Conservation (phyloP, 768 basidiomycete species). For the Lactarius hengduanensis region DNA sequence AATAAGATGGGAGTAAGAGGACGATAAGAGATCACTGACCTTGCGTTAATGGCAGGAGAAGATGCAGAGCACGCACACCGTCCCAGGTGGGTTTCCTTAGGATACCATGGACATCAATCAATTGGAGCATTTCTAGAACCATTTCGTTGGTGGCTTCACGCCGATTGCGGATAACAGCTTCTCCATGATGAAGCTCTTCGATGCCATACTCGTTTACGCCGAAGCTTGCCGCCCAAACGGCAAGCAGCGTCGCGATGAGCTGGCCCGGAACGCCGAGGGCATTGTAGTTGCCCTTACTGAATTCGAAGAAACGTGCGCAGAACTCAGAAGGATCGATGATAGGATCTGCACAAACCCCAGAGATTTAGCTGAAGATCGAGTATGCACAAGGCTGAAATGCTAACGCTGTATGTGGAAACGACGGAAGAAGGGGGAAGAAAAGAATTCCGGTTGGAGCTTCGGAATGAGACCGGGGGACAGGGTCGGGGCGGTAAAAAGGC, state of each 20-base stretch:
- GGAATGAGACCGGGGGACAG: slow-evolving; percentile 61
- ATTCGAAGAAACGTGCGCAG: slow-evolving; percentile 64
- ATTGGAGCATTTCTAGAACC: slow-evolving; percentile 70
- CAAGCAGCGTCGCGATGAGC: slow-evolving; percentile 75
- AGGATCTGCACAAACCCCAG: slow-evolving; percentile 55
- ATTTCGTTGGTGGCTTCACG: slow-evolving; percentile 63
- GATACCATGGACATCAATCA: slow-evolving; percentile 77
- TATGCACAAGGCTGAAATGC: slow-evolving; percentile 14
- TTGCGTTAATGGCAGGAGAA: slow-evolving; percentile 80
- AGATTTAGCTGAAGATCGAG: slow-evolving; percentile 7
- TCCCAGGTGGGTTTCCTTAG: slow-evolving; percentile 85
- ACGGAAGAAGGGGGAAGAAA: slow-evolving; percentile 80
- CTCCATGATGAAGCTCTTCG: slow-evolving; percentile 42
- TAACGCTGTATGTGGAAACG: slow-evolving; percentile 83
- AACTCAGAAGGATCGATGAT: slow-evolving; percentile 83
- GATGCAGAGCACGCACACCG: slow-evolving; percentile 74
- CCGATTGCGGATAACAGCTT: slow-evolving; percentile 42
- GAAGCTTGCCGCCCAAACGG: slow-evolving; percentile 87
- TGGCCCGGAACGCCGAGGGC: slow-evolving; percentile 70
- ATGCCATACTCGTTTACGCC: slow-evolving; percentile 79
- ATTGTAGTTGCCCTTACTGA: slow-evolving; percentile 54
- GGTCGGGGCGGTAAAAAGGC: slow-evolving; percentile 36
- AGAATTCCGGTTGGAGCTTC: slow-evolving; percentile 72
- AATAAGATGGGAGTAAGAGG: slow-evolving; percentile 11
- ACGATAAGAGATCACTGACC: slow-evolving; percentile 47